A percentile compares a stretch with the other conserved stretches of the same genome.
These are phyloP conservation scores for Suillus paluster DNA, from an alignment of 768 basidiomycete species.

Conservation along the genomic window DNA sequence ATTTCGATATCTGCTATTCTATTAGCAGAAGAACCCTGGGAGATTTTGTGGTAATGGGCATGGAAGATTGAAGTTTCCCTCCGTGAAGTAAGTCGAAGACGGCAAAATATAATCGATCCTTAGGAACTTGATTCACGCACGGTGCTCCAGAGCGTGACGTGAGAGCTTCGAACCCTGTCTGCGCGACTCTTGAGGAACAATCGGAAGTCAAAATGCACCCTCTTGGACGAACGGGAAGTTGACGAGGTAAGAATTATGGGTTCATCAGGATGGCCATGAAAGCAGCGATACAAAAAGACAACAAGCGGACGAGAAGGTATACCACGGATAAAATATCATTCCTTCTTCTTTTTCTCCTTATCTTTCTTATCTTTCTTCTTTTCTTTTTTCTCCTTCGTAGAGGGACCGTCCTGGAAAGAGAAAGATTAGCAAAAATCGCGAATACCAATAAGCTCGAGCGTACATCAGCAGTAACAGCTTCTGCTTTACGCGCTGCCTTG, in stretches of 20 bases:
- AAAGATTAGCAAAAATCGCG: slow-evolving; percentile 11
- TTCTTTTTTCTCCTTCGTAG: slow-evolving; percentile 43
- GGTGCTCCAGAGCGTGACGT: too few relatives aligned
- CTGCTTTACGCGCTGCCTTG: slow-evolving; percentile 64
- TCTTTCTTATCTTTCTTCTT: slow-evolving; percentile 46
- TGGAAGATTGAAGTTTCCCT: too few relatives aligned
- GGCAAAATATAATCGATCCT: too few relatives aligned
- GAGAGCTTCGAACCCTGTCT: neutral
- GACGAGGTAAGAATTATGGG: neutral
- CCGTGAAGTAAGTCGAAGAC: too few relatives aligned
- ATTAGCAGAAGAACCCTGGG: too few relatives aligned
- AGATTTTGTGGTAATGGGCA: too few relatives aligned
- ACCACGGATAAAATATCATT: slow-evolving; percentile 30
- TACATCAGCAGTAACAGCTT: slow-evolving; percentile 43
- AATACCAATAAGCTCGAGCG: slow-evolving; percentile 22
- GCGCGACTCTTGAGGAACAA: too few relatives aligned
- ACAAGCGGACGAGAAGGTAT: slow-evolving; percentile 5
- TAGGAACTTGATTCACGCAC: too few relatives aligned
- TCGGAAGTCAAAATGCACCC: too few relatives aligned
- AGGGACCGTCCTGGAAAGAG: slow-evolving; percentile 32
- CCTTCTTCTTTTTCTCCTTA: slow-evolving; percentile 61
- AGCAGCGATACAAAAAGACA: neutral
- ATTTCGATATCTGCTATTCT: too few relatives aligned
- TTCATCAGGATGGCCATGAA: neutral
- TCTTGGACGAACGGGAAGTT: neutral